Conservation (phyloP, 306 rosid genomes). For the Castanea crenata region DNA sequence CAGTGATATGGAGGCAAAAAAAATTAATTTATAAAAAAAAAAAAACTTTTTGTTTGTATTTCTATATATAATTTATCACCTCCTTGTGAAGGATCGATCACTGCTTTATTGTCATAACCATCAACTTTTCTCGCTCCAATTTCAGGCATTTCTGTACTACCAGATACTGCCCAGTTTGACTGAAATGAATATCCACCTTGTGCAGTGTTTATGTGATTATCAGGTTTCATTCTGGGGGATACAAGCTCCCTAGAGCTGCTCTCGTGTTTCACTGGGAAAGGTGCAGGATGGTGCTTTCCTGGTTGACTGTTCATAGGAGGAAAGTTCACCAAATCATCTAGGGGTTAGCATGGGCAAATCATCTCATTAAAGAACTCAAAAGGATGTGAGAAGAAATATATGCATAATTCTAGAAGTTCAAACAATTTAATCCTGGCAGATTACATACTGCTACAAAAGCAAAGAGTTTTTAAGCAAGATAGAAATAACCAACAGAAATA, state of each 20-base stretch:
- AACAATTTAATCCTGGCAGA: neutral
- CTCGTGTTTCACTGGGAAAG: conserved; percentile 51
- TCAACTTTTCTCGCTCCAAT: conserved; percentile 60
- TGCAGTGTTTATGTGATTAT: conserved; percentile 46
- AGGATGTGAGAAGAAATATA: neutral
- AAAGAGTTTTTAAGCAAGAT: neutral
- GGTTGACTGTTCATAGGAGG: conserved; percentile 44
- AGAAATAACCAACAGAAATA: neutral
- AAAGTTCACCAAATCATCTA: neutral
- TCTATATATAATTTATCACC: conserved; percentile 38
- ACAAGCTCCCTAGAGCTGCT: conserved; percentile 66
- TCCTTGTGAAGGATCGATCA: conserved; percentile 67
- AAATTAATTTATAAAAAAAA: neutral
- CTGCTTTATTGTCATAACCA: conserved; percentile 48
- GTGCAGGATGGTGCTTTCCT: conserved; percentile 49
- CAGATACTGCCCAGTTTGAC: conserved; percentile 63
- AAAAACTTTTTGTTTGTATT: neutral
- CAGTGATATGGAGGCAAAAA: neutral
- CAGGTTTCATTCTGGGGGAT: conserved; percentile 65
- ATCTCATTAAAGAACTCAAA: neutral
- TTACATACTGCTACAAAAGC: neutral
- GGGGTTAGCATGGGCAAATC: neutral
- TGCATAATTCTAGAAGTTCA: neutral
- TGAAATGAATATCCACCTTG: conserved; percentile 60
- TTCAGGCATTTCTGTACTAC: conserved; percentile 60